Evolutionary conservation across 2,329 filamentous ascomycete genomes (phyloP).

Genomic region (Macrophomina tecta): DNA sequence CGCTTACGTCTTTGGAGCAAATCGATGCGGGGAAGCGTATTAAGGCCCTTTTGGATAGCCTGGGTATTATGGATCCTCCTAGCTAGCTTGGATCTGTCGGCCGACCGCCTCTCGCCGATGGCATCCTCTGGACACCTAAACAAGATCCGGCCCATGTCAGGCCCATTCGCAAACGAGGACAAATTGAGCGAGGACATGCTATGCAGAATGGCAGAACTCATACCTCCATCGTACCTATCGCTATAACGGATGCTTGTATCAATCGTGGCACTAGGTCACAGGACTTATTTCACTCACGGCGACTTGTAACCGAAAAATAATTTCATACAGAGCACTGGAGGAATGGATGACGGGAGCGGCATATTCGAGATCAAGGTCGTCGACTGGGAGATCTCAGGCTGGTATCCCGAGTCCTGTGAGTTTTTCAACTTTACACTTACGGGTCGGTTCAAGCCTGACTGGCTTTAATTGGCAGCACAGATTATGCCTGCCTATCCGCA

Average conservation of each 20-base stretch:
- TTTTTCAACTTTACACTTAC: constrained; percentile 30
- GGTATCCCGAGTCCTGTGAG: constrained; percentile 34
- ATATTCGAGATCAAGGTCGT: constrained; percentile 29
- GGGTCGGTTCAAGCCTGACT: constrained; percentile 26
- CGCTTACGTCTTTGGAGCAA: constrained; percentile 29
- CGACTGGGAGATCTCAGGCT: constrained; percentile 33
- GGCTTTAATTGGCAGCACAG: constrained; percentile 26
- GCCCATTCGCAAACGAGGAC: constrained; percentile 31
- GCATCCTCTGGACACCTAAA: neutral
- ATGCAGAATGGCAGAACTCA: constrained; percentile 4
- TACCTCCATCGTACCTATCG: constrained; percentile 12
- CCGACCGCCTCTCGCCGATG: constrained; percentile 27
- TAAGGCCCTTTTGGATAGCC: constrained; percentile 29
- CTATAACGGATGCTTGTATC: constrained; percentile 23
- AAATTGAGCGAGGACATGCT: constrained; percentile 30
- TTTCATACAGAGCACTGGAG: constrained; percentile 27
- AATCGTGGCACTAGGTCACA: constrained; percentile 19
- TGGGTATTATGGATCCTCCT: neutral
- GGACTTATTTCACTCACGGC: constrained; percentile 31
- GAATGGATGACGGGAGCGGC: neutral
- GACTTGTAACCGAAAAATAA: constrained; percentile 33
- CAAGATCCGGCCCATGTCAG: constrained; percentile 11
- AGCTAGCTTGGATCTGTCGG: neutral
- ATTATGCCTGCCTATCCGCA: constrained; percentile 17
- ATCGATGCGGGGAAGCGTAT: constrained; percentile 28